Evolutionary conservation across 2,329 filamentous ascomycete species (phyloP), one percentile per base, ranked within the genome.

Genomic region (Beauveria sp.): DNA sequence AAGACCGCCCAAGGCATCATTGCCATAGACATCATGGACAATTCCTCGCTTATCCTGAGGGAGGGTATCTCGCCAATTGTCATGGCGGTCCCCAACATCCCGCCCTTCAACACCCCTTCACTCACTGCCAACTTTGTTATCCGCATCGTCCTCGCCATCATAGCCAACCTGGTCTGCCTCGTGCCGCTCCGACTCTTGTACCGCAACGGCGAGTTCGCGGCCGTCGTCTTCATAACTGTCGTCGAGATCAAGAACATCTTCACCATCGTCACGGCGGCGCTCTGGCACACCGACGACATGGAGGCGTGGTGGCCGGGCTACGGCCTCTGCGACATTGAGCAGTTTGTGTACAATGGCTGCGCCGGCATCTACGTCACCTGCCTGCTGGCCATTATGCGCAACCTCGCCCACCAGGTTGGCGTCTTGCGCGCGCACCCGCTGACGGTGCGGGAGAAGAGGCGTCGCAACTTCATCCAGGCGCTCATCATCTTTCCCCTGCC

Each of bases 401-500:
- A 82, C 50, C 75, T 85, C 10, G 76, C 82, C 16, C 69, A 73
- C 43, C 80, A 82, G 66, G 76, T 85, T 58, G 76, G 75, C 37
- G 67, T 81, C 28, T 64, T 76, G 56, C 72, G 79, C 2, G 77
- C 74, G 26, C 71, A 72, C 54, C 71, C 73, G 5, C 70, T 79
- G 6, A 75, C 73, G 1, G 64, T 68, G 20, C 65, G 63, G 4
- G 81, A 84, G 71, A 75, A 70, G 61, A 72, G 72, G 16, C 71
- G 72, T 1, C 74, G 76, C 24, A 77, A 75, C 57, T 61, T 80
- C 9, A 61, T 77, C 6, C 82, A 85, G 65, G 76, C 77, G 4
- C 71, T 81, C 63, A 76, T 84, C 72, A 81, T 86, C 63, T 83
- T 85, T 58, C 76, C 80, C 1, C 61, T 82, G 3, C 82, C 82